Evolutionary conservation across 371 early-diverging fungal genomes (phyloP).

Genomic region (Mortierella sp.): DNA sequence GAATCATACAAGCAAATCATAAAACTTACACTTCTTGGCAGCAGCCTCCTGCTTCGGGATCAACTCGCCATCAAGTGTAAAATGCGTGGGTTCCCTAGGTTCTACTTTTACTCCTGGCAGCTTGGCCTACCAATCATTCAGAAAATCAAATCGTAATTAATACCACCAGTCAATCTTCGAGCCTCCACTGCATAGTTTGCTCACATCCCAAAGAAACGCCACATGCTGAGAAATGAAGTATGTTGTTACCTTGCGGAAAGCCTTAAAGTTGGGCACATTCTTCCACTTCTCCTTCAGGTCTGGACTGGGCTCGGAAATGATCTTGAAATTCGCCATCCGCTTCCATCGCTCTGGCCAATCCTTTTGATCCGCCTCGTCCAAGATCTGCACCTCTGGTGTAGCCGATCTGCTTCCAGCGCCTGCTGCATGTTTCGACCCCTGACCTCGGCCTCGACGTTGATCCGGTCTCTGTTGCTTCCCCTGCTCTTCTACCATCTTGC

Average conservation of each 20-base stretch:
- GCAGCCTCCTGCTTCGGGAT: conserved; percentile 26
- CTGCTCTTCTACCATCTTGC: conserved; percentile 14
- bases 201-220: neutral
- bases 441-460: neutral
- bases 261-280: conserved; percentile 44
- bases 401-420: neutral
- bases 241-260: conserved; percentile 40
- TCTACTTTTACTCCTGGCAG: conserved; percentile 24
- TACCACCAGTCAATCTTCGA: neutral
- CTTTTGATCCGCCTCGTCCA: conserved; percentile 24
- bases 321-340: conserved; percentile 41
- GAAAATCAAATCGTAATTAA: neutral
- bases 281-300: conserved; percentile 41
- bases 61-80: conserved; percentile 25
- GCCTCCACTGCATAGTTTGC: neutral
- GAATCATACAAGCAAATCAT: neutral
- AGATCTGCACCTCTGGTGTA: conserved; percentile 11
- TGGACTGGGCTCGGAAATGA: neutral
- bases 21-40: conserved; percentile 25
- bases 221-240: neutral
- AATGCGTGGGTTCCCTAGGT: conserved; percentile 9
- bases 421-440: neutral
- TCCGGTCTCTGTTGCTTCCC: neutral
- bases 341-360: conserved; percentile 55
- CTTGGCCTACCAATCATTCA: conserved; percentile 4